phyloP scores from a whole-genome alignment of 2,329 filamentous ascomycete genomes.

The Fusarium chlamydosporum region DNA sequence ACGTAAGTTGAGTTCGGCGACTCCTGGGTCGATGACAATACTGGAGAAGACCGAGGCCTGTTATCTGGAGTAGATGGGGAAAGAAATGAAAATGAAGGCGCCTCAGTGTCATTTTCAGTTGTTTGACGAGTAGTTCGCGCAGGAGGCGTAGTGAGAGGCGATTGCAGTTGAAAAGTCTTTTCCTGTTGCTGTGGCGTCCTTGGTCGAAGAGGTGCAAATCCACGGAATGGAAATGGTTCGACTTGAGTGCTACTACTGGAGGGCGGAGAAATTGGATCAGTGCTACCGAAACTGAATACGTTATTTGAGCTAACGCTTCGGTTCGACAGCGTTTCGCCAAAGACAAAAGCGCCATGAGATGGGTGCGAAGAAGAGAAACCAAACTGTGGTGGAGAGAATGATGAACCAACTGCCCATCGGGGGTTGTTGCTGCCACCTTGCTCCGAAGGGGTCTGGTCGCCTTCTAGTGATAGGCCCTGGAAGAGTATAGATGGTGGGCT shows the following conservation, averaged over 20 bases:
- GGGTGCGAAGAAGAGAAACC: background rate
- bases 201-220: background rate
- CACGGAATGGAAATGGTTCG: background rate
- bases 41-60: background rate
- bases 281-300: slow-evolving; percentile 1
- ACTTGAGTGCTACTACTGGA: too few species aligned
- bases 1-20: background rate
- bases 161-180: background rate
- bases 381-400: background rate
- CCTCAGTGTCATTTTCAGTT: background rate
- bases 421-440: background rate
- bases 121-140: too few species aligned
- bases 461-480: slow-evolving; percentile 4
- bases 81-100: background rate
- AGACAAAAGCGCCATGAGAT: slow-evolving; percentile 4
- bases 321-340: slow-evolving; percentile 3
- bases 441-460: background rate
- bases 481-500: background rate
- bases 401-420: background rate
- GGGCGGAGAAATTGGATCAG: background rate
- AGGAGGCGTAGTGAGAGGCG: background rate
- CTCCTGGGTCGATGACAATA: background rate
- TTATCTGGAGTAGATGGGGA: background rate
- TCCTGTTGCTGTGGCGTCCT: background rate
- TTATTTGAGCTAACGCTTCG: background rate